Base-by-base conservation (phyloP, 192 early-diverging fungal genomes). In the Oehlia diaphana region DNA sequence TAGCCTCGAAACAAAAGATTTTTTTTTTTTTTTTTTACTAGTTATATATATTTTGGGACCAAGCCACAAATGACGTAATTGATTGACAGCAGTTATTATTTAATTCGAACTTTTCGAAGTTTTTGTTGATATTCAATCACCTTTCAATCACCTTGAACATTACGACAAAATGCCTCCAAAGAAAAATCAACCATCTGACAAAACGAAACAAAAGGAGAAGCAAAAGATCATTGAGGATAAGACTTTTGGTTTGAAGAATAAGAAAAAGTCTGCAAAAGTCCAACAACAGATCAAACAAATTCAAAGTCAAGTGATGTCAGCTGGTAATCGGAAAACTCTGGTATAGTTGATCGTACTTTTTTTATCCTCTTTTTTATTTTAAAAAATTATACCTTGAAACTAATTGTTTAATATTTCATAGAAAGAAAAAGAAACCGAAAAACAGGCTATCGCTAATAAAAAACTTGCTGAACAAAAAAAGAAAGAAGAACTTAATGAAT, bases 181-280 rank as follows among this genome's bases (percentile, higher is more conserved):
- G 80, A 90, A 90, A 77, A 87, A 88, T 19, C 81, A 82, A 62
- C 83, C 83, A 75, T 84, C 86, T 44, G 85, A 82, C 26, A 93
- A 94, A 81, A 82, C 85, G n/a, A 87, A 88, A 26, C 80, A 88
- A 63, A 92, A 88, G 80, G 88, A 88, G 35, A 95, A 94, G 86
- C 90, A 91, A 77, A 95, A 97, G 89, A 80, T 86, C 49, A 91
- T 94, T 75, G 97, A 97, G 81, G 97, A 99, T 87, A 96, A 97
- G 90, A 98, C 96, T 63, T 98, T 99, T 88, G 96, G 98, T 62
- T 88, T 99, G 64, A 99, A 99, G 83, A 98, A 98, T 89, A 98
- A 98, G 86, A 98, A 99, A 88, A 96, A 95, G 78, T 97, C 95
- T 35, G 89, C 89, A 73, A 99, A 99, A 86, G 96, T 97, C 33